A percentile compares a stretch with the other conserved stretches of the same genome.
Evolutionary conservation across 2,329 filamentous ascomycete species (phyloP).

Genomic region (Shiraia sp.): DNA sequence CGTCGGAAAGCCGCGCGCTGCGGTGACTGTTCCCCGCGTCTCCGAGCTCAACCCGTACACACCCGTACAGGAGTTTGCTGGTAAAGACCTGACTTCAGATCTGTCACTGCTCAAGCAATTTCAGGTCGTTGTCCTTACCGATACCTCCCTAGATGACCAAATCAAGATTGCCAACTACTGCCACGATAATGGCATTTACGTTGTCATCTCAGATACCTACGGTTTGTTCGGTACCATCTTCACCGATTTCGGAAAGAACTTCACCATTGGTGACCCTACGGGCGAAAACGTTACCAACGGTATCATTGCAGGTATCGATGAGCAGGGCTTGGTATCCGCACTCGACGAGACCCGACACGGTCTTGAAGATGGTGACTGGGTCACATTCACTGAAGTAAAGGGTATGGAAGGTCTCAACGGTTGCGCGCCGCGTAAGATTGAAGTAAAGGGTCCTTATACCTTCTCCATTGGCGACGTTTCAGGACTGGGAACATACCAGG

Average conservation of each 20-base stretch:
- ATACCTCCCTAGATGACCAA: constrained; percentile 79
- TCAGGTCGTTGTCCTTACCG: constrained; percentile 90
- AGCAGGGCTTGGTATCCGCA: constrained; percentile 88
- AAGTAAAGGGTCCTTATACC: constrained; percentile 91
- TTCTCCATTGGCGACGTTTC: constrained; percentile 96
- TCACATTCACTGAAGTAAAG: constrained; percentile 90
- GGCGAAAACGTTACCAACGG: constrained; percentile 86
- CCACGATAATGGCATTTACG: constrained; percentile 88
- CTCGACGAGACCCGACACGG: constrained; percentile 94
- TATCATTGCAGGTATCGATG: constrained; percentile 87
- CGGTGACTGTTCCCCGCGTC: constrained; percentile 83
- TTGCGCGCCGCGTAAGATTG: constrained; percentile 83
- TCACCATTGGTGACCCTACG: constrained; percentile 85
- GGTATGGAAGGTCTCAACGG: constrained; percentile 89
- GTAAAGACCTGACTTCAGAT: constrained; percentile 70
- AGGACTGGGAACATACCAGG: constrained; percentile 81
- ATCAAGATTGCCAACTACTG: constrained; percentile 87
- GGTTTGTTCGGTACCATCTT: constrained; percentile 95
- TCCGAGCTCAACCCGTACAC: constrained; percentile 97
- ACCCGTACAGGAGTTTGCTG: constrained; percentile 75
- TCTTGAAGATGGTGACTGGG: constrained; percentile 92
- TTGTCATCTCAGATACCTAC: constrained; percentile 86
- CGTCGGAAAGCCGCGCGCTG: constrained; percentile 87
- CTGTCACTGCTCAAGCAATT: constrained; percentile 84
- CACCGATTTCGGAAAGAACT: constrained; percentile 95